Evolutionary conservation across 2,329 filamentous ascomycete genomes (phyloP).

Genomic region (Botrytis pseudocinerea): DNA sequence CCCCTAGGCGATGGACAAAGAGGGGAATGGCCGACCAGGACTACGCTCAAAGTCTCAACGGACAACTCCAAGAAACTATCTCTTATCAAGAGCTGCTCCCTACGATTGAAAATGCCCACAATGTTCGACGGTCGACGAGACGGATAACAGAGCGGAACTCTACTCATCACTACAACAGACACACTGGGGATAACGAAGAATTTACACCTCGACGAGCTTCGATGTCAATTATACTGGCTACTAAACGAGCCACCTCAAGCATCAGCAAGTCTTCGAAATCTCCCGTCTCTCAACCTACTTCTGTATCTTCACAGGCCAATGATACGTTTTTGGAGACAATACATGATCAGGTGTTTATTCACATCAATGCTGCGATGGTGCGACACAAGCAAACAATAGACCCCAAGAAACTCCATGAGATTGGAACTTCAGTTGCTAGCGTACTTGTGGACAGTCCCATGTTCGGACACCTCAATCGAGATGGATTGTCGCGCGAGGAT

Average conservation of each 20-base stretch:
- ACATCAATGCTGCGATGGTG: slow-evolving; percentile 20
- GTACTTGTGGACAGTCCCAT: slow-evolving; percentile 3
- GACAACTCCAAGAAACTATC: background rate
- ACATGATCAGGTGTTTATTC: slow-evolving; percentile 11
- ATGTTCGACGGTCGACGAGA: background rate
- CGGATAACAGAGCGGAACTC: background rate
- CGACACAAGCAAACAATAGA: slow-evolving; percentile 15
- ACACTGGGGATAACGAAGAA: background rate
- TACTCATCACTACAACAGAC: background rate
- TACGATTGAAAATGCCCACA: background rate
- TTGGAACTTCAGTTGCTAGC: slow-evolving; percentile 18
- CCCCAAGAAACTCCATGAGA: slow-evolving; percentile 9
- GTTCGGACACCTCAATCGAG: slow-evolving; percentile 6
- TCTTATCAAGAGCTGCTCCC: background rate
- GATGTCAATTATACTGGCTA: background rate
- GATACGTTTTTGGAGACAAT: slow-evolving; percentile 10
- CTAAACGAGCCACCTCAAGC: background rate
- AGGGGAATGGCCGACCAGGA: background rate
- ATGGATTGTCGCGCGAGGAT: slow-evolving; percentile 14
- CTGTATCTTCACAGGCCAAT: background rate
- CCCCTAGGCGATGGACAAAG: background rate
- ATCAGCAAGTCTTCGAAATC: background rate
- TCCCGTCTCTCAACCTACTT: background rate
- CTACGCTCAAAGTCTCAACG: background rate
- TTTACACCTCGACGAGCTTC: background rate